These are phyloP conservation scores for Claviceps africana DNA, from an alignment of 2,329 filamentous ascomycete species.

Conservation along the genomic window DNA sequence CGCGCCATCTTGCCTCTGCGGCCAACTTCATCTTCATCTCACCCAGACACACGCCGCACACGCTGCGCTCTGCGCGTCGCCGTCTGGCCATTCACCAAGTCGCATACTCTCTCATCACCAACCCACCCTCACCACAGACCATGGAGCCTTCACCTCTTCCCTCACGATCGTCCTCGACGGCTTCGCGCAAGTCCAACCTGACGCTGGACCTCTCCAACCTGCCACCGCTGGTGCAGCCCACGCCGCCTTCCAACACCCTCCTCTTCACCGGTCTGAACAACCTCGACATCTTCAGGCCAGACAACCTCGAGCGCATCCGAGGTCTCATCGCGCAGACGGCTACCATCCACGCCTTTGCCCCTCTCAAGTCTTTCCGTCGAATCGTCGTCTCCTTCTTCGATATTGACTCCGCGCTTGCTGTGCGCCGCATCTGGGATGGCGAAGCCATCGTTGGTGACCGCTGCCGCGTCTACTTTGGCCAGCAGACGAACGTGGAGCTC, in stretches of 20 bases:
- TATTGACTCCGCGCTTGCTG: conserved; percentile 52
- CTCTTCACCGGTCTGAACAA: conserved; percentile 71
- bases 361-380: conserved; percentile 68
- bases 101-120: conserved; percentile 6
- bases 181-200: conserved; percentile 35
- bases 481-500: conserved; percentile 41
- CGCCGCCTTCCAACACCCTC: conserved; percentile 68
- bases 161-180: conserved; percentile 31
- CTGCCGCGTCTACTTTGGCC: conserved; percentile 56
- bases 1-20: neutral
- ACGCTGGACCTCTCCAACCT: conserved; percentile 62
- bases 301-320: conserved; percentile 61
- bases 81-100: neutral
- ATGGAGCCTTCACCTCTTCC: conserved; percentile 24
- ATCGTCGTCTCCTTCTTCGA: conserved; percentile 69
- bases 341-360: conserved; percentile 62
- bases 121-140: conserved; percentile 4
- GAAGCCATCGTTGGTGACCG: conserved; percentile 57
- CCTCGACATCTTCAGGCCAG: conserved; percentile 56
- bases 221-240: conserved; percentile 55
- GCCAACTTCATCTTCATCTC: neutral
- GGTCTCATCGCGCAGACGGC: conserved; percentile 56
- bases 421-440: conserved; percentile 60
- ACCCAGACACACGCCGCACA: neutral
- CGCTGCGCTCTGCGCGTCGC: neutral